Conservation (phyloP, 208 protist species). For the Trichomonas tenax region DNA sequence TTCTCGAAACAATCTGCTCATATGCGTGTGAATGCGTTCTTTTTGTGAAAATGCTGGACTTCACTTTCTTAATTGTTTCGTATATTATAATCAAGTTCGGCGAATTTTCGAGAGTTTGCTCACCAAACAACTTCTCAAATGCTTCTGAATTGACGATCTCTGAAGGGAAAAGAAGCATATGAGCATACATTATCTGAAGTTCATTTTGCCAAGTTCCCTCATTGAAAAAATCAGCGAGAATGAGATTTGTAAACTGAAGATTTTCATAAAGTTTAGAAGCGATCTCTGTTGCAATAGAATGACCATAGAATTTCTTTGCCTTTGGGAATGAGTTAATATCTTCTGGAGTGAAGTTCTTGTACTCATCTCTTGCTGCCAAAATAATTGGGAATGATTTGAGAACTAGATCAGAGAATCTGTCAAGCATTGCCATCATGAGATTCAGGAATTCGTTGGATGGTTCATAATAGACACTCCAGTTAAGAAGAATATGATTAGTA, state of each 20-base stretch:
- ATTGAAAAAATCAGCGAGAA: background rate
- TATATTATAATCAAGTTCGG: background rate
- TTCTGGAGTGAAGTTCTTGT: background rate
- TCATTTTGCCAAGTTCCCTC: background rate
- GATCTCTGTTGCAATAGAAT: background rate
- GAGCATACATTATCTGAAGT: background rate
- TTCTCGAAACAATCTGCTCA: background rate
- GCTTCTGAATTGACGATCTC: background rate
- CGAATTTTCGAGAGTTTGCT: background rate
- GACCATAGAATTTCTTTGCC: background rate
- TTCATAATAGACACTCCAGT: background rate
- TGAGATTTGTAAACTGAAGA: background rate
- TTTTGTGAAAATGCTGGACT: background rate
- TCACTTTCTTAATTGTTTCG: too few relatives aligned
- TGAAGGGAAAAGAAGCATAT: background rate
- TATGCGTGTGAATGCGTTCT: background rate
- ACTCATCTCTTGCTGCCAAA: background rate
- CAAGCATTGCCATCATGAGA: background rate
- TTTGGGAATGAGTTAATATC: background rate
- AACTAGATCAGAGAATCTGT: background rate
- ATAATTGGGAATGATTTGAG: background rate
- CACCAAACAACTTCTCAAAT: background rate
- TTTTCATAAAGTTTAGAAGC: background rate
- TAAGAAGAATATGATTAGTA: background rate
- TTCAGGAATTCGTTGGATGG: background rate